These are phyloP conservation scores for Onygena corvina DNA, from an alignment of 2,329 filamentous ascomycete genomes.

Conservation along the genomic window DNA sequence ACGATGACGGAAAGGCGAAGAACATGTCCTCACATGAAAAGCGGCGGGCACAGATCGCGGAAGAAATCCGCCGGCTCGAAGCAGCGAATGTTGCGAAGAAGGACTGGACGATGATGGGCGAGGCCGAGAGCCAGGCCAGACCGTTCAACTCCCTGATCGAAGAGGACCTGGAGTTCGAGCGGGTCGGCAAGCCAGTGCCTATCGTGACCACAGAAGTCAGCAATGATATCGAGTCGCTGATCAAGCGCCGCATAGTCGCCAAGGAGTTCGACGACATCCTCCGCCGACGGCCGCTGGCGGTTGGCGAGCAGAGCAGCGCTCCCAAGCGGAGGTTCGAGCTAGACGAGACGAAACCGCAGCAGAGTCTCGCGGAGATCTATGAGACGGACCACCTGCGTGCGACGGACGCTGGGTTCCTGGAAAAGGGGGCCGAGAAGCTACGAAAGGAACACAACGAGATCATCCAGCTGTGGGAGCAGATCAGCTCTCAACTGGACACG, in stretches of 20 bases:
- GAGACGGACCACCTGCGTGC: slow-evolving; percentile 79
- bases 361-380: slow-evolving; percentile 83
- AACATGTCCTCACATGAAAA: slow-evolving; percentile 66
- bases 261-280: slow-evolving; percentile 88
- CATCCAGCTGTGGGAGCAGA: slow-evolving; percentile 66
- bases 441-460: slow-evolving; percentile 75
- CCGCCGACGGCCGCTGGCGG: slow-evolving; percentile 63
- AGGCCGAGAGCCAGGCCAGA: slow-evolving; percentile 69
- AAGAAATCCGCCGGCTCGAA: slow-evolving; percentile 87
- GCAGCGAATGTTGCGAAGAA: slow-evolving; percentile 78
- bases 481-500: slow-evolving; percentile 70
- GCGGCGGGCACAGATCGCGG: slow-evolving; percentile 68
- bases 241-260: slow-evolving; percentile 83
- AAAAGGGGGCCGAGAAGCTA: slow-evolving; percentile 69
- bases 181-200: slow-evolving; percentile 84
- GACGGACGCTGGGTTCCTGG: slow-evolving; percentile 67
- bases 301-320: slow-evolving; percentile 47
- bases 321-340: slow-evolving; percentile 66
- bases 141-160: slow-evolving; percentile 87
- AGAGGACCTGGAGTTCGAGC: slow-evolving; percentile 90
- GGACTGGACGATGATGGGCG: slow-evolving; percentile 80
- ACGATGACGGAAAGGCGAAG: slow-evolving; percentile 45
- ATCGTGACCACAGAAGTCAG: slow-evolving; percentile 86
- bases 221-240: slow-evolving; percentile 82
- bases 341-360: slow-evolving; percentile 75